Conservation (phyloP, 495 filamentous ascomycete species). For the Aspergillus taichungensis region DNA sequence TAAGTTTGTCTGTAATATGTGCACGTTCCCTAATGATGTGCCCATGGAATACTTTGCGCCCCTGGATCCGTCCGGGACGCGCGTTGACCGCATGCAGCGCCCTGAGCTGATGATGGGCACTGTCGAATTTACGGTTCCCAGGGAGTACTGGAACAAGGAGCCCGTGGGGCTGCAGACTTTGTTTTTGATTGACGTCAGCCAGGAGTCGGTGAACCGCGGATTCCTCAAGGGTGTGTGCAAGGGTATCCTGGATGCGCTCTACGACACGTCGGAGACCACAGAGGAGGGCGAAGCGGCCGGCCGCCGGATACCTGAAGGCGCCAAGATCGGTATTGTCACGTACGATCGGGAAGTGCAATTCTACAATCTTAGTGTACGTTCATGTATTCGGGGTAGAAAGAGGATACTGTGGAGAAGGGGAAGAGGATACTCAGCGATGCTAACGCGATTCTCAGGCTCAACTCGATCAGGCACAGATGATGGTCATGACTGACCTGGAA, state of each 20-base stretch:
- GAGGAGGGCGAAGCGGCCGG: conserved; percentile 40
- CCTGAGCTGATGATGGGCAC: conserved; percentile 88
- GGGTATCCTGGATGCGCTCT: conserved; percentile 77
- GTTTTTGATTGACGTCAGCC: conserved; percentile 87
- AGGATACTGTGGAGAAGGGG: too few relatives aligned
- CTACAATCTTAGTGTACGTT: conserved; percentile 79
- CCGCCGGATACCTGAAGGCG: conserved; percentile 61
- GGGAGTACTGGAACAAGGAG: conserved; percentile 97
- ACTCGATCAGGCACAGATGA: conserved; percentile 88
- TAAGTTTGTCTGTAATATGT: conserved; percentile 98
- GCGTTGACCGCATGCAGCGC: conserved; percentile 80
- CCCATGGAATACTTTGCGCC: conserved; percentile 87
- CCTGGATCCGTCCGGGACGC: conserved; percentile 74
- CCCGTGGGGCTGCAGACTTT: conserved; percentile 80
- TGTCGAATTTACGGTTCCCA: conserved; percentile 92
- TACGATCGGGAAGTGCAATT: conserved; percentile 96
- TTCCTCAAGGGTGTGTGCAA: conserved; percentile 88
- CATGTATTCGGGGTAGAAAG: background rate
- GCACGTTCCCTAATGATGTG: conserved; percentile 94
- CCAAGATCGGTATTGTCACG: conserved; percentile 90
- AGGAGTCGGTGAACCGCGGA: conserved; percentile 80
- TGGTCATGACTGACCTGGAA: conserved; percentile 96
- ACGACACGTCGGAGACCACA: conserved; percentile 50
- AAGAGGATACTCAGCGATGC: too few relatives aligned
- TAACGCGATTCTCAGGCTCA: conserved; percentile 40